phyloP scores from a whole-genome alignment of 352 stramenopile species.

The Phytophthora pluvialis region DNA sequence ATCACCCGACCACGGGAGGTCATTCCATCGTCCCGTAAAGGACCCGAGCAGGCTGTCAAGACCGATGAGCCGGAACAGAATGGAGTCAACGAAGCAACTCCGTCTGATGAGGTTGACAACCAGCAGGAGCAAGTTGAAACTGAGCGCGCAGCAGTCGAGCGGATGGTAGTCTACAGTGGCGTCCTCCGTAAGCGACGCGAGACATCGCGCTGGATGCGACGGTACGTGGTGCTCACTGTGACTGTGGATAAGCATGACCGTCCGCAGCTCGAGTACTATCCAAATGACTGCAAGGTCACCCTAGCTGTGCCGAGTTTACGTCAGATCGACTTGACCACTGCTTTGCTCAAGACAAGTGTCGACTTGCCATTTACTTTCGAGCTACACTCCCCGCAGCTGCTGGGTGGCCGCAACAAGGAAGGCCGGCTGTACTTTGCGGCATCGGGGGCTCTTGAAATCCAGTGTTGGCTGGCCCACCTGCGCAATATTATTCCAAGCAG shows the following conservation, averaged over 20 bases:
- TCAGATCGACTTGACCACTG: slow-evolving; percentile 63
- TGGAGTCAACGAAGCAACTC: background rate
- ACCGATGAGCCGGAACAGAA: slow-evolving; percentile 20
- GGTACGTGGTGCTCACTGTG: slow-evolving; percentile 72
- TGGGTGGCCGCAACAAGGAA: slow-evolving; percentile 86
- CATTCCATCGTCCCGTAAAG: background rate
- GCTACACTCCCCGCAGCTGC: slow-evolving; percentile 88
- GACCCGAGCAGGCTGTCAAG: slow-evolving; percentile 1
- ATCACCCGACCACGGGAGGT: background rate
- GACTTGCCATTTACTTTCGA: slow-evolving; percentile 88
- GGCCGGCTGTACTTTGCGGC: slow-evolving; percentile 89
- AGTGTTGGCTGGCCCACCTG: slow-evolving; percentile 89
- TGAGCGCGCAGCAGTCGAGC: background rate
- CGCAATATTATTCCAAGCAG: slow-evolving; percentile 76
- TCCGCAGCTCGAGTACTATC: slow-evolving; percentile 73
- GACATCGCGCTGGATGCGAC: slow-evolving; percentile 81
- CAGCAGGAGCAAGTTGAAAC: slow-evolving; percentile 18
- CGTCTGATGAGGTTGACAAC: slow-evolving; percentile 6
- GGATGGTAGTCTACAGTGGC: slow-evolving; percentile 49
- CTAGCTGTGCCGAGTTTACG: slow-evolving; percentile 50
- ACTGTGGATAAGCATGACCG: slow-evolving; percentile 31
- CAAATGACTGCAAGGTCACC: slow-evolving; percentile 57
- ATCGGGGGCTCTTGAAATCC: slow-evolving; percentile 85
- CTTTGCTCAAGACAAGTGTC: slow-evolving; percentile 83
- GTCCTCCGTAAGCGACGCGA: slow-evolving; percentile 81